phyloP scores from a whole-genome alignment of 352 stramenopile genomes.

The Pythium pyrilobum region DNA sequence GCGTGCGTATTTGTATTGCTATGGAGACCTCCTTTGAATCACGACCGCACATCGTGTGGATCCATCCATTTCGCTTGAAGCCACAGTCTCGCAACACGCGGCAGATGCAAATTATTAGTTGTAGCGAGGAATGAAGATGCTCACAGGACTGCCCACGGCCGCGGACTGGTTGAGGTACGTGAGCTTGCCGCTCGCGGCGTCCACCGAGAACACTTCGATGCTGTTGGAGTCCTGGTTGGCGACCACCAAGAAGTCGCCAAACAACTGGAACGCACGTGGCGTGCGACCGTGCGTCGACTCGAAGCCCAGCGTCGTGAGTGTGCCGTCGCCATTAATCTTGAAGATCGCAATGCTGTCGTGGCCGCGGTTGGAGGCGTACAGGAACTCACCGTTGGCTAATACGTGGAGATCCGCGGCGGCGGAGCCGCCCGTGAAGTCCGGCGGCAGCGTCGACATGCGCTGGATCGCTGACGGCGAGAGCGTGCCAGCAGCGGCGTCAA shows the following conservation, averaged over 20 bases:
- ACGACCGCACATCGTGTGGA: too few species aligned
- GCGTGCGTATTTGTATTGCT: too few species aligned
- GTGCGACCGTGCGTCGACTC: conserved; percentile 36
- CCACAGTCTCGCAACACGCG: too few species aligned
- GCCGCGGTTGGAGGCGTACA: conserved; percentile 64
- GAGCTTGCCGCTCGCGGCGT: conserved; percentile 36
- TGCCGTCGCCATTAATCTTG: conserved; percentile 27
- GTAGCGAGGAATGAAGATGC: conserved; percentile 23
- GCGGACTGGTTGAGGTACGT: conserved; percentile 38
- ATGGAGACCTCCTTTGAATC: too few species aligned
- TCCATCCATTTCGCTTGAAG: too few species aligned
- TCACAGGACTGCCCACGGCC: conserved; percentile 36
- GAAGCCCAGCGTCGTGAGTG: conserved; percentile 29
- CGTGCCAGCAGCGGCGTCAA: conserved; percentile 22
- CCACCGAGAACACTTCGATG: conserved; percentile 48
- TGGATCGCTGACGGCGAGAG: conserved; percentile 30
- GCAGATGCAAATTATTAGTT: too few species aligned
- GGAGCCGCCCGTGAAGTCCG: conserved; percentile 21
- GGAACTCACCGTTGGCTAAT: conserved; percentile 42
- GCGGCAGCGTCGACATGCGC: conserved; percentile 50
- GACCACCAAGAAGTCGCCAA: conserved; percentile 45
- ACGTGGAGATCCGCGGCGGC: conserved; percentile 46
- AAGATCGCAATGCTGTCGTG: conserved; percentile 66
- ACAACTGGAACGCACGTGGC: conserved; percentile 45
- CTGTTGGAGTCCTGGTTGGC: conserved; percentile 58